Evolutionary conservation across 192 early-diverging fungal genomes (phyloP).

Genomic region (Chytriomyces sp.): DNA sequence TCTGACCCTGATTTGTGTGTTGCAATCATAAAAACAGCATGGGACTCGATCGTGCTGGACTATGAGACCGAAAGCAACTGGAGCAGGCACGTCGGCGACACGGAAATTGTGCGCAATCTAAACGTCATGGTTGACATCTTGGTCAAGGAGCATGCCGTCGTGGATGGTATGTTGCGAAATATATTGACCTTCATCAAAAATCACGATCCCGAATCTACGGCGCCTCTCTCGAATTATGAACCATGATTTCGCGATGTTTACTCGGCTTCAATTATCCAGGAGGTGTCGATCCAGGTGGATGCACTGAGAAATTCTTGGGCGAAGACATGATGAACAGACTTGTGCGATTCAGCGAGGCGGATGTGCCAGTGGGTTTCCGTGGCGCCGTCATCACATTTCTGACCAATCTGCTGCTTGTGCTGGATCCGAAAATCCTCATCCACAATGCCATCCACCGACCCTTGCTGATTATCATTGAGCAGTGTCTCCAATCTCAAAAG

Average conservation of each 20-base stretch:
- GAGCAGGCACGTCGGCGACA: constrained; percentile 64
- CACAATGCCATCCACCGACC: constrained; percentile 90
- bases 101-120: constrained; percentile 76
- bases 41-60: constrained; percentile 40
- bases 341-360: constrained; percentile 76
- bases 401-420: constrained; percentile 78
- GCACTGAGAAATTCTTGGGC: constrained; percentile 88
- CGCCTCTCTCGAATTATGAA: no score
- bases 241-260: background rate
- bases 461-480: constrained; percentile 73
- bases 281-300: constrained; percentile 70
- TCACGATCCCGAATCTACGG: no score
- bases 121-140: constrained; percentile 86
- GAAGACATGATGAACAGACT: constrained; percentile 81
- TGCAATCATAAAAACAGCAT: background rate
- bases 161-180: constrained; percentile 58
- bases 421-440: constrained; percentile 88
- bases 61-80: constrained; percentile 41
- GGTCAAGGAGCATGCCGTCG: constrained; percentile 81
- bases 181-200: no score
- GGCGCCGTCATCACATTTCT: constrained; percentile 80
- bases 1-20: no score
- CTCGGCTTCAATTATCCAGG: constrained; percentile 21
- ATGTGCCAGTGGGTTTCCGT: constrained; percentile 80
- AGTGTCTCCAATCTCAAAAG: constrained; percentile 55